Conservation (phyloP, 192 early-diverging fungal genomes). For the Allomyces macrogynus region DNA sequence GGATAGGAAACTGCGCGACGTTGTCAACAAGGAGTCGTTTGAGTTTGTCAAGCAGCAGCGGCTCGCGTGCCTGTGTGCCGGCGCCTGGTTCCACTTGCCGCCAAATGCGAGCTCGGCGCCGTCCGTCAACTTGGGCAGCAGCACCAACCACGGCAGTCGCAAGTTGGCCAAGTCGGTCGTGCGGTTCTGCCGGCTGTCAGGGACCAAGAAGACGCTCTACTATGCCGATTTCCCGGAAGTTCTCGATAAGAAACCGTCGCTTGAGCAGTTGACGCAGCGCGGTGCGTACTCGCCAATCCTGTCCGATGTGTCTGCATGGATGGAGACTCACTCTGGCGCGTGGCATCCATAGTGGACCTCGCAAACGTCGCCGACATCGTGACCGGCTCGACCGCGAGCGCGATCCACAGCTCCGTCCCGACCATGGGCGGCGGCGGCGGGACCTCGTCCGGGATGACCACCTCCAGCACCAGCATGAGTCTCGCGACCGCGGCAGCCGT, state of each 20-base stretch:
- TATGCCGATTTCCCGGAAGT: slow-evolving; percentile 42
- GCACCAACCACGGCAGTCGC: slow-evolving; percentile 4
- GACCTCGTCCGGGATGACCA: too few relatives aligned
- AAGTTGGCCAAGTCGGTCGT: slow-evolving; percentile 4
- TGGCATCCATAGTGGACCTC: slow-evolving; percentile 7
- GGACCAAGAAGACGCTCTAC: slow-evolving; percentile 33
- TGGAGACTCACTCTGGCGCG: too few relatives aligned
- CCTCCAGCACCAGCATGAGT: too few relatives aligned
- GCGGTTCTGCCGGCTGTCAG: slow-evolving; percentile 39
- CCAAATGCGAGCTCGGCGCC: slow-evolving; percentile 5
- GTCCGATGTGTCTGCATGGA: too few relatives aligned
- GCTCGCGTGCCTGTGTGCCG: slow-evolving; percentile 32
- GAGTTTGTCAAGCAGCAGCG: slow-evolving; percentile 50
- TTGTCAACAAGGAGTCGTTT: slow-evolving; percentile 40
- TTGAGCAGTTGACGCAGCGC: slow-evolving; percentile 26
- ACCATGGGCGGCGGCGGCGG: too few relatives aligned
- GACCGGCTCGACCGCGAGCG: too few relatives aligned
- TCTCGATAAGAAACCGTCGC: slow-evolving; percentile 10
- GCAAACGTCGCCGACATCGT: slow-evolving; percentile 5
- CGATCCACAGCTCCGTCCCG: too few relatives aligned
- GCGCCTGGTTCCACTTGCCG: slow-evolving; percentile 44
- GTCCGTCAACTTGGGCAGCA: background rate
- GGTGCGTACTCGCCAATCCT: too few relatives aligned
- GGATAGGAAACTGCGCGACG: slow-evolving; percentile 34
- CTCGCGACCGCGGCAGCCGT: too few relatives aligned